Evolutionary conservation across 306 rosid species (phyloP).

Genomic region (Bauhinia variegata): DNA sequence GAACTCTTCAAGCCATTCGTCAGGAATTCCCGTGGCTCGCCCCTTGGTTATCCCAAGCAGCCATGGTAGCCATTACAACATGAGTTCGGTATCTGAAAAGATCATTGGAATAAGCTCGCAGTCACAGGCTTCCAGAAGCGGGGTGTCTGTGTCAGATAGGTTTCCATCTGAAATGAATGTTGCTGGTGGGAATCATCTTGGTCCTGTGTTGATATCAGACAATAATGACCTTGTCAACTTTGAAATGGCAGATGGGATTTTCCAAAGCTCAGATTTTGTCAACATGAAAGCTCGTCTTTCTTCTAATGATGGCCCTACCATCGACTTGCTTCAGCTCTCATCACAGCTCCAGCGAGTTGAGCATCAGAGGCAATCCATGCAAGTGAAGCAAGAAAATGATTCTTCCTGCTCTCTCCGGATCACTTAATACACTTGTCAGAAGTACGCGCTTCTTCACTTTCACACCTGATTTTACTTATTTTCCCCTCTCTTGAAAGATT

Average conservation of each 20-base stretch:
- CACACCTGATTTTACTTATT: neutral
- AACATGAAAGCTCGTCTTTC: conserved; percentile 52
- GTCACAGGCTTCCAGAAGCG: conserved; percentile 60
- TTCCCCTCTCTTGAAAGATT: neutral
- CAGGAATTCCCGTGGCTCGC: conserved; percentile 62
- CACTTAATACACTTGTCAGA: conserved; percentile 42
- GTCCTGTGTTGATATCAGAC: conserved; percentile 55
- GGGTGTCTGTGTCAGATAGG: conserved; percentile 49
- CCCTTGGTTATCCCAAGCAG: conserved; percentile 56
- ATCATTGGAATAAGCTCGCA: conserved; percentile 60
- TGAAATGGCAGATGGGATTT: conserved; percentile 57
- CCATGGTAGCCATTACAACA: conserved; percentile 54
- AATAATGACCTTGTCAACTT: conserved; percentile 53
- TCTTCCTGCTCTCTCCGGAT: conserved; percentile 63
- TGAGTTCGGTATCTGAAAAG: conserved; percentile 54
- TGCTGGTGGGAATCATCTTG: conserved; percentile 50
- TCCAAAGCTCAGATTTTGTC: conserved; percentile 55
- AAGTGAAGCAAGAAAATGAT: conserved; percentile 60
- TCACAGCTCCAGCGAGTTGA: conserved; percentile 87
- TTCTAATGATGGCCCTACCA: conserved; percentile 60
- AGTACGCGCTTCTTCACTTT: conserved; percentile 31
- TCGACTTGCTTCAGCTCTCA: conserved; percentile 80
- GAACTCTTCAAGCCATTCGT: conserved; percentile 62
- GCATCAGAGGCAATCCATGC: conserved; percentile 68
- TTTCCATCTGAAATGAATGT: conserved; percentile 51